Percentiles rank a stretch among this genome's conserved stretches.
Conservation (phyloP, 768 basidiomycete species). For the Udeniomyces megalosporus region DNA sequence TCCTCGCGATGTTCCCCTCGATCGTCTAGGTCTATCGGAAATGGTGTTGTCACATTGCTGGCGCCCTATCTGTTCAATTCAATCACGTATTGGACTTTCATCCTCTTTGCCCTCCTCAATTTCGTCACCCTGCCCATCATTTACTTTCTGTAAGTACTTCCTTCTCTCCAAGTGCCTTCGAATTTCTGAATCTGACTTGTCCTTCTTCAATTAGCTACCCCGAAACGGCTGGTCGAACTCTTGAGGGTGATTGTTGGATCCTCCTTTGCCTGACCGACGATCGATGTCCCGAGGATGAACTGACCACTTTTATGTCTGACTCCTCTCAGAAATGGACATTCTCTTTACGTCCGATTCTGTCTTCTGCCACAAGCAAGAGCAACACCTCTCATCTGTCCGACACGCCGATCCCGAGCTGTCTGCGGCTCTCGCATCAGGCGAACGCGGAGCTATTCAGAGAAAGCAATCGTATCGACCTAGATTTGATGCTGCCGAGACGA, state of each 20-base stretch:
- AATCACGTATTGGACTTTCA: conserved; percentile 12
- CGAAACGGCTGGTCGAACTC: conserved; percentile 2
- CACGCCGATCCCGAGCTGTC: conserved; percentile 7
- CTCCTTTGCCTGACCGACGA: background rate
- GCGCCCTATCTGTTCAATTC: conserved; percentile 20
- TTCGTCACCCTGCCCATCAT: conserved; percentile 8
- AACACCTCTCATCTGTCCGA: background rate
- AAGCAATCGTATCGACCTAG: too few species aligned
- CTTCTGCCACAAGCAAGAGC: conserved; percentile 12
- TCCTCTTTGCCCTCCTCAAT: conserved; percentile 10
- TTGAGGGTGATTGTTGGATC: background rate
- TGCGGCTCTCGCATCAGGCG: too few species aligned
- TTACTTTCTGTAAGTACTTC: conserved; percentile 1
- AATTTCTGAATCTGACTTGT: background rate
- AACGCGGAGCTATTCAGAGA: too few species aligned
- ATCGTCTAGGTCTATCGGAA: too few species aligned
- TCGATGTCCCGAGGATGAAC: background rate
- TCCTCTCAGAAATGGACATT: conserved; percentile 1
- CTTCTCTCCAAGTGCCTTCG: background rate
- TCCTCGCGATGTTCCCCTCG: too few species aligned
- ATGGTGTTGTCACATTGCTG: conserved; percentile 18
- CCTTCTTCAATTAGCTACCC: background rate
- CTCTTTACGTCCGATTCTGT: conserved; percentile 6
- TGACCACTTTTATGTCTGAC: background rate
- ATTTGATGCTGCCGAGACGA: too few species aligned